Evolutionary conservation across 345 rosid genomes (phyloP).

Genomic region (sweet orange (Citrus sinensis)): DNA sequence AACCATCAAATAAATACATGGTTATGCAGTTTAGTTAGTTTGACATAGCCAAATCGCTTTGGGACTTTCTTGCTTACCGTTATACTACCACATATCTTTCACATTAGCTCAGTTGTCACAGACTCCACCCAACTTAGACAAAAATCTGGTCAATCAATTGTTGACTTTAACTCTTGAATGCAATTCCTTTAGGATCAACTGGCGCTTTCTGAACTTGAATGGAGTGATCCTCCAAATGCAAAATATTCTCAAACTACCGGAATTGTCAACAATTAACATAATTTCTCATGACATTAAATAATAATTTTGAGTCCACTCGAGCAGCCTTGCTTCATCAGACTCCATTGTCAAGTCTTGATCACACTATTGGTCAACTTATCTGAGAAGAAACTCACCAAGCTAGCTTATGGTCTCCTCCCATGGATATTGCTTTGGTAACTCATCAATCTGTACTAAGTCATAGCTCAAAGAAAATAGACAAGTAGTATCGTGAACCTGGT

Average conservation of each 20-base stretch:
- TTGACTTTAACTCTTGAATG: neutral
- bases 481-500: too few relatives aligned
- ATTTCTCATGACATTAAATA: neutral
- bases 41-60: too few relatives aligned
- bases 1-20: too few relatives aligned
- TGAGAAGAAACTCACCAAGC: neutral
- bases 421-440: neutral
- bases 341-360: neutral
- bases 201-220: neutral
- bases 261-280: neutral
- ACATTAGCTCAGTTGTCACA: neutral
- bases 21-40: too few relatives aligned
- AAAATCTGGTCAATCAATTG: neutral
- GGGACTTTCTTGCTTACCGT: too few relatives aligned
- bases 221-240: neutral
- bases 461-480: too few relatives aligned
- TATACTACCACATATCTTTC: too few relatives aligned
- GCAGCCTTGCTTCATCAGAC: neutral
- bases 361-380: neutral
- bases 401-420: neutral
- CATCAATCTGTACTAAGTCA: neutral
- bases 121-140: neutral
- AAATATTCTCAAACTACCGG: neutral
- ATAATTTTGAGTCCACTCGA: neutral
- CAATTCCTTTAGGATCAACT: neutral